Conservation (phyloP, 1,139 yeast genomes). For the Yamadazyma spencermartinsiae region DNA sequence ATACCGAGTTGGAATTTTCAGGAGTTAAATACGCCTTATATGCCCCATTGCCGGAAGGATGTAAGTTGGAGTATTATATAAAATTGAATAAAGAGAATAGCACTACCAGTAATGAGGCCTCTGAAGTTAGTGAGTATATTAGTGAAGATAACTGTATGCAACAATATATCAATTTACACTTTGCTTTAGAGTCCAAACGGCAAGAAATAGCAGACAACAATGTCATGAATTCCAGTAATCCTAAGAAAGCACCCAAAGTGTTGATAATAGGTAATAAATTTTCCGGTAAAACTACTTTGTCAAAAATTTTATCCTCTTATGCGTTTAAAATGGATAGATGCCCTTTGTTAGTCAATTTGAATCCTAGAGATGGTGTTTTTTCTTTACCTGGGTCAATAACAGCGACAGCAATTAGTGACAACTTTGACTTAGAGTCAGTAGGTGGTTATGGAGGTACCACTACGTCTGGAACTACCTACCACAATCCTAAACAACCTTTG, state of each 20-base stretch:
- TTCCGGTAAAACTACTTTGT: slow-evolving; percentile 77
- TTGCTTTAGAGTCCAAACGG: slow-evolving; percentile 70
- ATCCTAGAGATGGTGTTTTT: slow-evolving; percentile 78
- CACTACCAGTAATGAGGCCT: slow-evolving; percentile 29
- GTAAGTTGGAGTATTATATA: slow-evolving; percentile 49
- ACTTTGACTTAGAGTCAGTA: slow-evolving; percentile 71
- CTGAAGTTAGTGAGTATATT: slow-evolving; percentile 54
- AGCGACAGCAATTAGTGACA: slow-evolving; percentile 81
- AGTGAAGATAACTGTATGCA: slow-evolving; percentile 72
- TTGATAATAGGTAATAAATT: slow-evolving; percentile 71
- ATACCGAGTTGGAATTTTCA: slow-evolving; percentile 60
- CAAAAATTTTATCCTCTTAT: slow-evolving; percentile 71
- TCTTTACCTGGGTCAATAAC: slow-evolving; percentile 83
- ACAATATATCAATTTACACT: slow-evolving; percentile 66
- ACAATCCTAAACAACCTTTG: slow-evolving; percentile 86
- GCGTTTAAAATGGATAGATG: slow-evolving; percentile 68
- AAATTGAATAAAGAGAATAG: slow-evolving; percentile 47
- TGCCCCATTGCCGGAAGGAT: slow-evolving; percentile 58
- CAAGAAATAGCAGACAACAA: slow-evolving; percentile 32
- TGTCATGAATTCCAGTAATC: slow-evolving; percentile 15
- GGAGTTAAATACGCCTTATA: slow-evolving; percentile 59
- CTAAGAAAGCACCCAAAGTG: slow-evolving; percentile 59
- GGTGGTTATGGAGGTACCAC: slow-evolving; percentile 75
- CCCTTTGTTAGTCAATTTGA: slow-evolving; percentile 75
- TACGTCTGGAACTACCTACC: slow-evolving; percentile 81